Percentiles rank a stretch among this genome's conserved stretches.
Conservation (phyloP, 2,329 filamentous ascomycete species). For the Penicillium sp. region DNA sequence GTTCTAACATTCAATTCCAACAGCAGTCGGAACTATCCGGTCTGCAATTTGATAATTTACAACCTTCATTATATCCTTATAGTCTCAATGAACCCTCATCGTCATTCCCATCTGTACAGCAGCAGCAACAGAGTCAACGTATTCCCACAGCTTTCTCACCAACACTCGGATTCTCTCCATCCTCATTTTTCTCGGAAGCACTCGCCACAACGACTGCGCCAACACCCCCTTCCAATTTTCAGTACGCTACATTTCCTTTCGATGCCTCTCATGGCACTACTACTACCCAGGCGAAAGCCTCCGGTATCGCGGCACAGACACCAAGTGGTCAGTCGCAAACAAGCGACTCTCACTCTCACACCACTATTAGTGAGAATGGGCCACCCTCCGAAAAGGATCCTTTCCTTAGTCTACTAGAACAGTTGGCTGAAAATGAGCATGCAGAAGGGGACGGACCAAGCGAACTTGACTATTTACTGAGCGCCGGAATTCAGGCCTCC, state of each 20-base stretch:
- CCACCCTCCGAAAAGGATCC: constrained; percentile 68
- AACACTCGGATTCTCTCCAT: constrained; percentile 31
- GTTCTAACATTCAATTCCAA: background rate
- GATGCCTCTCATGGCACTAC: constrained; percentile 21
- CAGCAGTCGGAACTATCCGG: constrained; percentile 6
- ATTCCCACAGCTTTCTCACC: constrained; percentile 34
- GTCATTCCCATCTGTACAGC: constrained; percentile 3
- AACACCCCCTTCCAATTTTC: constrained; percentile 28
- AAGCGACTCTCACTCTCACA: constrained; percentile 33
- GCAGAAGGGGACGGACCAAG: constrained; percentile 58
- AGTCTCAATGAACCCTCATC: constrained; percentile 13
- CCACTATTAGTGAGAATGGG: constrained; percentile 49
- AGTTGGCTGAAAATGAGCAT: constrained; percentile 75
- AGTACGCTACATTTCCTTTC: constrained; percentile 39
- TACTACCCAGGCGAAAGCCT: constrained; percentile 5
- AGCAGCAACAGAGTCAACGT: constrained; percentile 5
- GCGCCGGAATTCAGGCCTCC: constrained; percentile 25
- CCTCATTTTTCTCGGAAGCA: constrained; percentile 30
- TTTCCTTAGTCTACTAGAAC: constrained; percentile 73
- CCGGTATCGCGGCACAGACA: constrained; percentile 23
- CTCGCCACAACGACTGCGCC: constrained; percentile 23
- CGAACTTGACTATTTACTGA: constrained; percentile 75
- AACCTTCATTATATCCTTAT: constrained; percentile 2
- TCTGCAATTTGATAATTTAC: constrained; percentile 6
- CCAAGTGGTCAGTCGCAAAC: constrained; percentile 43